phyloP scores from a whole-genome alignment of 352 stramenopile species.

The Phytophthora hybrid region DNA sequence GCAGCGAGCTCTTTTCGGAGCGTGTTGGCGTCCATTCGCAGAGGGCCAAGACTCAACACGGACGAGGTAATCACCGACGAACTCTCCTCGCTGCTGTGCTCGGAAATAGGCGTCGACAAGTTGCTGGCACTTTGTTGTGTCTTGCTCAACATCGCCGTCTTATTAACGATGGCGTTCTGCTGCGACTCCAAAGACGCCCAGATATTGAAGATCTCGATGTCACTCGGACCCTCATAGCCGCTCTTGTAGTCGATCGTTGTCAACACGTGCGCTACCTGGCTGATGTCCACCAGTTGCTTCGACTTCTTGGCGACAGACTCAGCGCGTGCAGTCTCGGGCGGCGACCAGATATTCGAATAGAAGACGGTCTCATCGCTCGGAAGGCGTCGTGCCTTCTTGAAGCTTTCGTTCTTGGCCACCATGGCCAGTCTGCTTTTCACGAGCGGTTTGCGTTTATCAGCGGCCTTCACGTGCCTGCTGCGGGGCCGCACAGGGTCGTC shows the following conservation, averaged over 20 bases:
- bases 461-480: constrained; percentile 32
- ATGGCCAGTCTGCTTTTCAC: constrained; percentile 62
- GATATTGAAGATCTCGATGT: constrained; percentile 59
- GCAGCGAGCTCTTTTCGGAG: constrained; percentile 48
- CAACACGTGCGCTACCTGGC: constrained; percentile 79
- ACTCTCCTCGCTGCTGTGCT: constrained; percentile 50
- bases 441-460: constrained; percentile 58
- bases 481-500: constrained; percentile 29
- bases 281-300: constrained; percentile 73
- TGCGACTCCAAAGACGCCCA: constrained; percentile 50
- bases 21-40: constrained; percentile 42
- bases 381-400: constrained; percentile 55
- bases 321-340: constrained; percentile 27
- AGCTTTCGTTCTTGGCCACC: constrained; percentile 43
- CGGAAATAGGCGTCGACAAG: constrained; percentile 47
- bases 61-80: constrained; percentile 32
- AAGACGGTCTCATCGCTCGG: constrained; percentile 73
- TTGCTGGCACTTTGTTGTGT: constrained; percentile 39
- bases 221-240: constrained; percentile 55
- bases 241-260: constrained; percentile 79
- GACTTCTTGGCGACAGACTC: constrained; percentile 29
- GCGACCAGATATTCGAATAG: constrained; percentile 85
- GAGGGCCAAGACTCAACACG: constrained; percentile 32
- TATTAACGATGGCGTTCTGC: constrained; percentile 28
- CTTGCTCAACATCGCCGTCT: constrained; percentile 33